Percentiles rank a stretch among this genome's conserved stretches.
phyloP scores from a whole-genome alignment of 306 rosid genomes.

The Lotus japonicus region DNA sequence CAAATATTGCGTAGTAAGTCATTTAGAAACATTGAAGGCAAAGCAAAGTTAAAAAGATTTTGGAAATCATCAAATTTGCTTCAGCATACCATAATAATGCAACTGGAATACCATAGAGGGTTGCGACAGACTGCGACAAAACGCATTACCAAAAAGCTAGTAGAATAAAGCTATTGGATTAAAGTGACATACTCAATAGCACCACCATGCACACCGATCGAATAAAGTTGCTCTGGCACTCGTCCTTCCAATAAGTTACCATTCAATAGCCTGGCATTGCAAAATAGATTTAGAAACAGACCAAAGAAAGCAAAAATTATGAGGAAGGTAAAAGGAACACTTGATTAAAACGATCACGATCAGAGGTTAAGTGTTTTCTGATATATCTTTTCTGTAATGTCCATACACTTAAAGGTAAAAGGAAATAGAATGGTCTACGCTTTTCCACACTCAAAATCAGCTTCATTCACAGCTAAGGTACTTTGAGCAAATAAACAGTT shows the following conservation, averaged over 20 bases:
- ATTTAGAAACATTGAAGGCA: neutral
- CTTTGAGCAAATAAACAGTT: no score
- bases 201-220: constrained; percentile 94
- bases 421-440: neutral
- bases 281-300: constrained; percentile 18
- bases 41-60: neutral
- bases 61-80: constrained; percentile 9
- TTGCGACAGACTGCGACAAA: no score
- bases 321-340: neutral
- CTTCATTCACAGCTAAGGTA: neutral
- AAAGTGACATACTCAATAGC: constrained; percentile 69
- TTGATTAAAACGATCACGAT: neutral
- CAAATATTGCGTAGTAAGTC: neutral
- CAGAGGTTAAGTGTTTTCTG: neutral
- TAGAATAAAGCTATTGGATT: neutral
- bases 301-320: neutral
- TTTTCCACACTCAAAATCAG: constrained; percentile 6
- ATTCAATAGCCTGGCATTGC: constrained; percentile 64
- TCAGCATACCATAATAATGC: neutral
- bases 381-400: neutral
- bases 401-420: neutral
- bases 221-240: constrained; percentile 80
- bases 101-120: neutral
- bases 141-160: neutral
- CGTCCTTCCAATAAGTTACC: constrained; percentile 75